Percentiles rank a stretch among this genome's conserved stretches.
phyloP scores from a whole-genome alignment of 2,329 filamentous ascomycete species.

The Esteya vermicola region DNA sequence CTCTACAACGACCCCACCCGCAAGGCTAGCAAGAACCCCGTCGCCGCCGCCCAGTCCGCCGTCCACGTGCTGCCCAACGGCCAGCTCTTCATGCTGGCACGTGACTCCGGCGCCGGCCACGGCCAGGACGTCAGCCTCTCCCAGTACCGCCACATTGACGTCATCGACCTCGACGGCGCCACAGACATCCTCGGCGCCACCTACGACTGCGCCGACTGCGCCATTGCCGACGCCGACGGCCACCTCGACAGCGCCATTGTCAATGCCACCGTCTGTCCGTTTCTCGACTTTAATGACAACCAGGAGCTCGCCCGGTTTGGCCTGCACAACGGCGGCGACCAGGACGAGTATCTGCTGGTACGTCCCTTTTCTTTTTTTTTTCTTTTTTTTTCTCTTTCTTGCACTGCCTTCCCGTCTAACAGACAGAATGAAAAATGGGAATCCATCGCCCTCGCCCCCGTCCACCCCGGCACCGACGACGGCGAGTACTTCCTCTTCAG shows the following conservation, averaged over 20 bases:
- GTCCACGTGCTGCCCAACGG: conserved; percentile 33
- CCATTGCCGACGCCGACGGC: conserved; percentile 4
- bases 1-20: conserved; percentile 28
- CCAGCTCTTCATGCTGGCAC: conserved; percentile 51
- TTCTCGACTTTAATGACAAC: conserved; percentile 55
- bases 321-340: conserved; percentile 51
- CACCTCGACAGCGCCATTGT: conserved; percentile 26
- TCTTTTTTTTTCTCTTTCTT: background rate
- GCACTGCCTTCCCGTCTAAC: background rate
- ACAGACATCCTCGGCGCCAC: conserved; percentile 41
- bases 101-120: conserved; percentile 46
- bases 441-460: conserved; percentile 47
- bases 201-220: conserved; percentile 22
- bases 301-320: conserved; percentile 49
- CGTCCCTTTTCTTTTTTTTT: background rate
- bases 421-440: conserved; percentile 62
- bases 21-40: conserved; percentile 27
- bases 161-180: conserved; percentile 48
- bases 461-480: conserved; percentile 21
- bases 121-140: conserved; percentile 37
- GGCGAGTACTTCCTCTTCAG: conserved; percentile 55
- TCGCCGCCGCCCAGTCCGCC: conserved; percentile 53
- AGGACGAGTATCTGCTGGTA: conserved; percentile 37
- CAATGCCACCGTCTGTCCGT: conserved; percentile 48
- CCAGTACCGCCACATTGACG: conserved; percentile 53